Conservation (phyloP, 352 stramenopile genomes). For the Globisporangium cederbergense region DNA sequence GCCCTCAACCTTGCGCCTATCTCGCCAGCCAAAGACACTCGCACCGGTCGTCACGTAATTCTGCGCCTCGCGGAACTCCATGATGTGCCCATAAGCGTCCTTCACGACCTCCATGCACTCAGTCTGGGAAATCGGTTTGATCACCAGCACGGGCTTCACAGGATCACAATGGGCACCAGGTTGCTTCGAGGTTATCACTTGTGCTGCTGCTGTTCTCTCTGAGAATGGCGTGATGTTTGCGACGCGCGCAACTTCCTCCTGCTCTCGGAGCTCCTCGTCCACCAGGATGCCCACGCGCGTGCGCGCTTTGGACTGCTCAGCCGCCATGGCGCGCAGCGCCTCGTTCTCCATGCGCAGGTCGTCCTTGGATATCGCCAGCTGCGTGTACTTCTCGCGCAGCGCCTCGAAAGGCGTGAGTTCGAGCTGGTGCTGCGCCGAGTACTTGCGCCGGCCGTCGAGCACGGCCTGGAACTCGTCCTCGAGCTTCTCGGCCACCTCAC, state of each 20-base stretch:
- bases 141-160: slow-evolving; percentile 11
- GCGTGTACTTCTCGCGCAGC: slow-evolving; percentile 45
- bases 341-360: slow-evolving; percentile 60
- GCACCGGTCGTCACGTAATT: slow-evolving; percentile 45
- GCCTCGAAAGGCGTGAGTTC: slow-evolving; percentile 25
- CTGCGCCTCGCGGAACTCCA: slow-evolving; percentile 34
- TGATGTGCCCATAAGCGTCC: slow-evolving; percentile 44
- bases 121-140: slow-evolving; percentile 33
- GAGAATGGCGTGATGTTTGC: not conserved
- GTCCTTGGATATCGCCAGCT: slow-evolving; percentile 52
- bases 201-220: not conserved
- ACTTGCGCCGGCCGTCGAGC: slow-evolving; percentile 21
- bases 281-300: slow-evolving; percentile 57
- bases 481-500: slow-evolving; percentile 40
- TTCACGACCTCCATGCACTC: slow-evolving; percentile 46
- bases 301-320: slow-evolving; percentile 55
- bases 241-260: slow-evolving; percentile 3
- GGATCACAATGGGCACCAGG: not conserved
- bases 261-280: slow-evolving; percentile 50
- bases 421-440: slow-evolving; percentile 11
- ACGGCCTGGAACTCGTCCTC: slow-evolving; percentile 44
- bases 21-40: slow-evolving; percentile 62
- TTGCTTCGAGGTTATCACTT: slow-evolving; percentile 16
- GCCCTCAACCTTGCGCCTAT: slow-evolving; percentile 42
- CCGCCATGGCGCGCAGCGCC: slow-evolving; percentile 34